These are phyloP conservation scores for Rhizophora apiculata DNA, from an alignment of 345 rosid genomes.

Conservation along the genomic window DNA sequence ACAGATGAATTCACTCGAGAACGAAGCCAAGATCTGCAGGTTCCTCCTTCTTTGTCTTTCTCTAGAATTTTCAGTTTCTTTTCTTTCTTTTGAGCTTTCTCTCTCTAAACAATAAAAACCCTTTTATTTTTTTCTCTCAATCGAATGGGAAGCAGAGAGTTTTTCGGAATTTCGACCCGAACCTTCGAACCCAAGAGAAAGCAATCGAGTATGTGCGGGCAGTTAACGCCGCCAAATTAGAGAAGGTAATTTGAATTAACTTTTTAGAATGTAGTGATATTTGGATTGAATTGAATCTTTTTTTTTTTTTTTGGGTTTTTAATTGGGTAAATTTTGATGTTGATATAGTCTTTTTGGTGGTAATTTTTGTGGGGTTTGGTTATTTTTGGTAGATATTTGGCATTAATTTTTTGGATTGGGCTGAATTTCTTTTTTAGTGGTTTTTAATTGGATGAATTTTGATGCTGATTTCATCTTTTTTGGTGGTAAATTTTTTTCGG, in stretches of 20 bases:
- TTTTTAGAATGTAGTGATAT: background rate
- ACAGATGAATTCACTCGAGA: slow-evolving; percentile 92
- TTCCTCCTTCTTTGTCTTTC: slow-evolving; percentile 5
- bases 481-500: background rate
- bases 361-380: background rate
- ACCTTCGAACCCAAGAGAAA: slow-evolving; percentile 75
- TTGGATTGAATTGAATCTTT: background rate
- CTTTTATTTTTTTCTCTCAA: background rate
- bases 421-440: background rate
- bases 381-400: slow-evolving; percentile 59
- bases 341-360: too few relatives aligned
- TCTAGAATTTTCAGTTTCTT: background rate
- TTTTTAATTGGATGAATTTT: background rate
- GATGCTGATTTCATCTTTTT: background rate
- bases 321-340: background rate
- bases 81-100: background rate
- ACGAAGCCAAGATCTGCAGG: slow-evolving; percentile 94
- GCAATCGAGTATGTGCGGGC: slow-evolving; percentile 87
- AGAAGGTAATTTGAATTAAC: slow-evolving; percentile 44
- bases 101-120: background rate
- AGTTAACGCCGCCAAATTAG: slow-evolving; percentile 86
- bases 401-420: background rate
- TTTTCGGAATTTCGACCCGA: slow-evolving; percentile 81
- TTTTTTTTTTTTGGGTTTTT: background rate
- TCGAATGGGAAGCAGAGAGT: slow-evolving; percentile 51